Conservation (phyloP, 2,329 filamentous ascomycete genomes). For the Aspergillus novofumigatus region DNA sequence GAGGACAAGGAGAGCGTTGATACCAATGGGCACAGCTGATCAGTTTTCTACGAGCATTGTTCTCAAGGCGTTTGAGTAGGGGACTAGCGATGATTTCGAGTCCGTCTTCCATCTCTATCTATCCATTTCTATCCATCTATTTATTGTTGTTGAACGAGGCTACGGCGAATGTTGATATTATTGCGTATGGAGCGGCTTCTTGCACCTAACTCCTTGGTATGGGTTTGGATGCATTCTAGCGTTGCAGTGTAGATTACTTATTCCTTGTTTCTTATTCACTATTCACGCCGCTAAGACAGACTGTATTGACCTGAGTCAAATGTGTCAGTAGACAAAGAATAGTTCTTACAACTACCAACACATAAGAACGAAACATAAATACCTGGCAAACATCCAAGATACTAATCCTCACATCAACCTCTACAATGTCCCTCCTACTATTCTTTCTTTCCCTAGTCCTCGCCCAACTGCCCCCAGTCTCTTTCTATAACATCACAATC, state of each 20-base stretch:
- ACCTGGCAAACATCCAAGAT: too few relatives aligned
- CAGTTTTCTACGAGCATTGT: background rate
- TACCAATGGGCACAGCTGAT: conserved; percentile 4
- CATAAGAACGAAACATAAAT: too few relatives aligned
- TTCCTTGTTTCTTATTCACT: background rate
- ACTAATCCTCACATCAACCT: background rate
- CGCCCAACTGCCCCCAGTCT: background rate
- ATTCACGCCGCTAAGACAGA: too few relatives aligned
- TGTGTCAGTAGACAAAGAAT: too few relatives aligned
- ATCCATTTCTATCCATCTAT: background rate
- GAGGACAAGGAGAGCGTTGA: conserved; percentile 14
- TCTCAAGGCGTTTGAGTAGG: background rate
- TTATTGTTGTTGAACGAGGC: background rate
- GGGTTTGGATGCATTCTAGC: too few relatives aligned
- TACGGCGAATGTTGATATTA: background rate
- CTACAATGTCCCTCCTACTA: background rate
- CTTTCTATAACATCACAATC: conserved; percentile 4
- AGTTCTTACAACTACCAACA: too few relatives aligned
- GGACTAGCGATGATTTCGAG: background rate
- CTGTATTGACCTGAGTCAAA: too few relatives aligned
- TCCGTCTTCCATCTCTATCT: background rate
- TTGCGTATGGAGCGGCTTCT: background rate
- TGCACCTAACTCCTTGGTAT: too few relatives aligned
- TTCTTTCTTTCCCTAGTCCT: background rate
- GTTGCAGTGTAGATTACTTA: too few relatives aligned